Evolutionary conservation across 202 grass and related monocot genomes (phyloP).

Genomic region (Cymbopogon flexuosus): DNA sequence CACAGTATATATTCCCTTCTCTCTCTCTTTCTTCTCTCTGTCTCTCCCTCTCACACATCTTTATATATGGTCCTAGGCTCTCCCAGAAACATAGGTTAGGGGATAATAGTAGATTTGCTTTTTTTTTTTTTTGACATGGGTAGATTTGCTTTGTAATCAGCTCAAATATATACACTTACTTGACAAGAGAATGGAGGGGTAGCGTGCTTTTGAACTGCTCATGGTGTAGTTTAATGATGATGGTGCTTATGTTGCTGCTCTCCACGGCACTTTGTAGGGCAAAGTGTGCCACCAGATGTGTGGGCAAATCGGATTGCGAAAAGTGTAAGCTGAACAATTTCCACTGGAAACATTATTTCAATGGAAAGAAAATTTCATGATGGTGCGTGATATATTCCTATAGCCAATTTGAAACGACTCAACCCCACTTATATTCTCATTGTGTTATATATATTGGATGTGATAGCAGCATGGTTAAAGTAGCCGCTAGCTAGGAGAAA

Average conservation of each 20-base stretch:
- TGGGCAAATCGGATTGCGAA: conserved; percentile 47
- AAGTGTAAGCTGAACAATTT: conserved; percentile 46
- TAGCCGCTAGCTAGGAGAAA: background rate
- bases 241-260: conserved; percentile 32
- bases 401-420: conserved; percentile 42
- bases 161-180: background rate
- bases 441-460: background rate
- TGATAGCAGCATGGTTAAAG: conserved; percentile 24
- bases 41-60: conserved; percentile 3
- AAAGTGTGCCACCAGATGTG: conserved; percentile 49
- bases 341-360: background rate
- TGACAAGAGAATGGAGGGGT: background rate
- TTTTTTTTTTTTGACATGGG: too few relatives aligned
- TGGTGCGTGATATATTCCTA: conserved; percentile 32
- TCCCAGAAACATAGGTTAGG: conserved; percentile 10
- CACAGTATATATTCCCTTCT: conserved; percentile 24
- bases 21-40: background rate
- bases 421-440: conserved; percentile 46
- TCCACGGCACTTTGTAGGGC: conserved; percentile 44
- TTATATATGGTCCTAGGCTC: background rate
- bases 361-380: background rate
- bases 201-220: conserved; percentile 30
- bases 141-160: conserved; percentile 11
- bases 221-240: conserved; percentile 30
- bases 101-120: conserved; percentile 35